Percentiles rank a stretch among this genome's conserved stretches.
Evolutionary conservation across 441 rosid genomes (phyloP).

Genomic region (Raphanus hybrid): DNA sequence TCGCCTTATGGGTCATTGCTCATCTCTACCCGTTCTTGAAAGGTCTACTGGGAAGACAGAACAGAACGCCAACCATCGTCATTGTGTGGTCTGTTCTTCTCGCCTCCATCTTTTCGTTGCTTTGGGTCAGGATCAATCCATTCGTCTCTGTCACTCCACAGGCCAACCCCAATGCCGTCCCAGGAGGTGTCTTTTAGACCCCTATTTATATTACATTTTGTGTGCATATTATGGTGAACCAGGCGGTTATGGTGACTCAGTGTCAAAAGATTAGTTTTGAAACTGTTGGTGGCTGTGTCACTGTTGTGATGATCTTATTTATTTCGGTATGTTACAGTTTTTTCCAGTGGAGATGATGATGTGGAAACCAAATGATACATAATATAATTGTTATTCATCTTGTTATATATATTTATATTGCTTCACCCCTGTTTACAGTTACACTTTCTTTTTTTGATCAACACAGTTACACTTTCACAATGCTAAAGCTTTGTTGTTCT

Average conservation of each 20-base stretch:
- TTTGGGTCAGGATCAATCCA: slow-evolving; percentile 96
- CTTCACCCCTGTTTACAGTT: too few relatives aligned
- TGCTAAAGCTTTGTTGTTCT: slow-evolving; percentile 5
- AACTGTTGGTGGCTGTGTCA: slow-evolving; percentile 26
- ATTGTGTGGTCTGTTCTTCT: slow-evolving; percentile 96
- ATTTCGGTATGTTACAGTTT: slow-evolving; percentile 20
- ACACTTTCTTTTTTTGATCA: too few relatives aligned
- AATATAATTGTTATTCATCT: too few relatives aligned
- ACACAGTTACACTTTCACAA: too few relatives aligned
- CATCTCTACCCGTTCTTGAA: slow-evolving; percentile 96
- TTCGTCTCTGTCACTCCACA: slow-evolving; percentile 60
- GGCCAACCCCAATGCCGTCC: slow-evolving; percentile 57
- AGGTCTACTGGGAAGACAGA: slow-evolving; percentile 92
- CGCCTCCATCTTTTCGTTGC: slow-evolving; percentile 93
- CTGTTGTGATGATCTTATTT: slow-evolving; percentile 15
- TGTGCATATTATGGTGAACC: slow-evolving; percentile 34
- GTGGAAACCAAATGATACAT: neutral
- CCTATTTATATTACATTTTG: slow-evolving; percentile 28
- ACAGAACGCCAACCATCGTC: slow-evolving; percentile 93
- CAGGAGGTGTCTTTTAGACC: slow-evolving; percentile 67
- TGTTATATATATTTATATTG: too few relatives aligned
- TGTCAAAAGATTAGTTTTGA: slow-evolving; percentile 24
- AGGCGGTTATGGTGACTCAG: slow-evolving; percentile 6
- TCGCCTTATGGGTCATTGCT: slow-evolving; percentile 94
- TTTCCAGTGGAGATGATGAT: neutral